Evolutionary conservation across 305 asterid species (phyloP).

Genomic region (Fraxinus sp.): DNA sequence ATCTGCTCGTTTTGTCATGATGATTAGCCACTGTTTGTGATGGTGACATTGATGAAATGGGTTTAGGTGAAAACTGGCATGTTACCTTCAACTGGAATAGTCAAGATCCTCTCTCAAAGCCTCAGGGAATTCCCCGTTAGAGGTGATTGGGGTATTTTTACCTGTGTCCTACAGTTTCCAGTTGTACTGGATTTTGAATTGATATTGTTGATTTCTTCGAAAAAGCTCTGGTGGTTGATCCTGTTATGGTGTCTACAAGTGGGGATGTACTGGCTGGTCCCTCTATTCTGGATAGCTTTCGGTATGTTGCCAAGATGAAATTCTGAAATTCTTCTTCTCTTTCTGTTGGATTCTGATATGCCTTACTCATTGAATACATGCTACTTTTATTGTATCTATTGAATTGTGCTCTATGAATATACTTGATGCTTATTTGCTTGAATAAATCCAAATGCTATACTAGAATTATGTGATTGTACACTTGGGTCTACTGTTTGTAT

Average conservation of each 20-base stretch:
- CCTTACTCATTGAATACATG: background rate
- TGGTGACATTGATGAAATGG: conserved; percentile 31
- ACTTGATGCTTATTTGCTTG: background rate
- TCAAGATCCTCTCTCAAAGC: conserved; percentile 63
- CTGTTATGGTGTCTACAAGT: conserved; percentile 96
- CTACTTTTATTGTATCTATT: background rate
- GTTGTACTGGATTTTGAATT: conserved; percentile 9
- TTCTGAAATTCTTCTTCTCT: background rate
- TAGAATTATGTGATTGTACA: background rate
- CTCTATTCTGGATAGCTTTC: conserved; percentile 53
- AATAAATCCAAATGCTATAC: background rate
- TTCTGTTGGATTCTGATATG: background rate
- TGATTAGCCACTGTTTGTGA: background rate
- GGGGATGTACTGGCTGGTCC: conserved; percentile 85
- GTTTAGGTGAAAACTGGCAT: conserved; percentile 93
- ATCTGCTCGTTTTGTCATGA: background rate
- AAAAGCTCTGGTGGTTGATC: conserved; percentile 94
- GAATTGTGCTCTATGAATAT: background rate
- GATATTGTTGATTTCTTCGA: conserved; percentile 39
- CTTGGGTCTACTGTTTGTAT: background rate
- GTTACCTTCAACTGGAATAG: conserved; percentile 80
- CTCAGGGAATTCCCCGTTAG: conserved; percentile 64
- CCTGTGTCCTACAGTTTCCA: background rate
- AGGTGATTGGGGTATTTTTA: conserved; percentile 42
- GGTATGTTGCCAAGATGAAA: conserved; percentile 42